Percentiles rank a stretch among this genome's conserved stretches.
These are phyloP conservation scores for Termitomyces eurrhizus DNA, from an alignment of 768 basidiomycete species.

Conservation along the genomic window DNA sequence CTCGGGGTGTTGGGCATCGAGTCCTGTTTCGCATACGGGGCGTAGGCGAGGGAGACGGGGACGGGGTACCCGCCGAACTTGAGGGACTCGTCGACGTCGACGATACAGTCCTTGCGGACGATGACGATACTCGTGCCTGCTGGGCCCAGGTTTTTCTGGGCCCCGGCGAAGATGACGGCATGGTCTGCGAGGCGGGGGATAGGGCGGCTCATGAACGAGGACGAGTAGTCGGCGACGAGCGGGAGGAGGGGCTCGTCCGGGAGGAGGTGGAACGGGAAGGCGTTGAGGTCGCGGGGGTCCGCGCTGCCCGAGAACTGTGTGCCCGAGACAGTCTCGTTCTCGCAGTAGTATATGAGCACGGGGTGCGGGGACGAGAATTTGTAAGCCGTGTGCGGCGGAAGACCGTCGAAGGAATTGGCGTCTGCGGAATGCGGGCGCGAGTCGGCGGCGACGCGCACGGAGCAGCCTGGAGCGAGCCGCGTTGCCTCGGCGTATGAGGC, in stretches of 20 bases:
- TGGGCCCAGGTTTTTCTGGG: constrained; percentile 97
- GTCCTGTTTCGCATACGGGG: constrained; percentile 67
- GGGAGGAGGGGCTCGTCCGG: constrained; percentile 58
- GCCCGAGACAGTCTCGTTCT: constrained; percentile 98
- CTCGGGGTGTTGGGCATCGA: constrained; percentile 94
- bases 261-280: constrained; percentile 83
- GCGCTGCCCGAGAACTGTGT: constrained; percentile 72
- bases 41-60: constrained; percentile 80
- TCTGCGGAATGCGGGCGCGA: constrained; percentile 57
- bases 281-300: constrained; percentile 38
- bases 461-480: constrained; percentile 53
- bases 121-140: constrained; percentile 92
- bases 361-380: constrained; percentile 72
- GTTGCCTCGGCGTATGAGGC: constrained; percentile 82
- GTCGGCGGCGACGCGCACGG: constrained; percentile 71
- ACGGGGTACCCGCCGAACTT: constrained; percentile 69
- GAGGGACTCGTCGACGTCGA: constrained; percentile 80
- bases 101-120: constrained; percentile 91
- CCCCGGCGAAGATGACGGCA: constrained; percentile 94
- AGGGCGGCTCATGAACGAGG: constrained; percentile 93
- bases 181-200: constrained; percentile 87
- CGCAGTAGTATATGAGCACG: constrained; percentile 96
- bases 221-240: constrained; percentile 93
- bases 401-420: constrained; percentile 70
- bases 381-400: constrained; percentile 75